Base-by-base conservation (phyloP, 306 rosid species). In the Crataegus laevigata region DNA sequence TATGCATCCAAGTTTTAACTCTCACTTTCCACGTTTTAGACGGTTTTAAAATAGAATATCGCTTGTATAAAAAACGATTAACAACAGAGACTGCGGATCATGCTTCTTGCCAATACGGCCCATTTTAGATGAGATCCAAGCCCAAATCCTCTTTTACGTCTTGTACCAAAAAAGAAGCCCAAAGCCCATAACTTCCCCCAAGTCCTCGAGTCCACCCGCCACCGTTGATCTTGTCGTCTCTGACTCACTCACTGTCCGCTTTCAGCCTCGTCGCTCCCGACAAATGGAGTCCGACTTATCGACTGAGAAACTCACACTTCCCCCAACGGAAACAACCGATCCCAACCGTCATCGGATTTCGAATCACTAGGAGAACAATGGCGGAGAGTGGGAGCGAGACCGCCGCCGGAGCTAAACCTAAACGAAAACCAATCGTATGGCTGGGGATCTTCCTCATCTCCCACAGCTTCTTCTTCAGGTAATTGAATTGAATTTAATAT, bases 401-500 rank as follows among this genome's bases (percentile, higher is more conserved):
- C 67, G 40, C 11, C 67, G 4, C 67, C 6, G 22, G 22, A 62
- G 40, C 65, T 60, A 24, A 25, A 60, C 55, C 84, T 26, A 89
- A 77, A 75, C 66, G 58, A 19, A 86, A 28, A 78, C 96, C 94
- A 26, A 85, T 94, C 64, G 93, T 90, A 36, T 86, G 89, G 45
- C 24, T 94, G 67, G 94, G 96, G 77, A 85, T 86, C 76, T 79
- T 88, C 69, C 87, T 94, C 45, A 90, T 94, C 78, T 86, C 93
- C 25, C 92, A 92, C 81, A 90, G 93, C 75, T 72, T 81, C 79
- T 75, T 85, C 52, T 85, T 94, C 74, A 89, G 99, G 99, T 85
- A 58, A 40, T 51, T 47, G 5, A 47, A 5, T 47, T 47, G 7
- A 32, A 32, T 32, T 32, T 32, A 6, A 32, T 6, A 32, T 6